Conservation (phyloP, 2,329 filamentous ascomycete genomes). For the Scytalidium lignicola region DNA sequence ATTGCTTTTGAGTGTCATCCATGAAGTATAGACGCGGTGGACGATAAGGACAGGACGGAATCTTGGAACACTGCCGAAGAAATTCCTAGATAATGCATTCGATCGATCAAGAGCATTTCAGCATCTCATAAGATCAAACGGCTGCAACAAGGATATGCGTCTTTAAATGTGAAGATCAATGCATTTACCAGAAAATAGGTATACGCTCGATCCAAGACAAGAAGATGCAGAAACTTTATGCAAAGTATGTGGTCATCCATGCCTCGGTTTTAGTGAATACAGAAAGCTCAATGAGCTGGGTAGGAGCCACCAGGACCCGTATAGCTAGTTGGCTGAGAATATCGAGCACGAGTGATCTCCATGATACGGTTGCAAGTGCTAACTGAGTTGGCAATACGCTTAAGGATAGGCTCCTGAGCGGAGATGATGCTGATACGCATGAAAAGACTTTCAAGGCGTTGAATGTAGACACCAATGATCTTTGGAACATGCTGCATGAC, state of each 20-base stretch:
- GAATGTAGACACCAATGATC: conserved; percentile 50
- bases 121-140: conserved; percentile 18
- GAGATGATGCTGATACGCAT: conserved; percentile 43
- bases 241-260: background rate
- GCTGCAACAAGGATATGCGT: conserved; percentile 9
- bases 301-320: background rate
- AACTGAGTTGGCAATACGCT: conserved; percentile 42
- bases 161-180: conserved; percentile 10
- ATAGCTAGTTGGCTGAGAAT: background rate
- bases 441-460: conserved; percentile 47
- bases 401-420: conserved; percentile 43
- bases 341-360: conserved; percentile 13
- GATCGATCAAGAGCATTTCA: conserved; percentile 23
- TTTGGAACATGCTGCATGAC: conserved; percentile 51
- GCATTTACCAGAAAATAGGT: conserved; percentile 14
- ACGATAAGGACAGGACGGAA: background rate
- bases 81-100: background rate
- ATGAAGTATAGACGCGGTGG: background rate
- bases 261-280: background rate
- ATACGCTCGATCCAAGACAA: conserved; percentile 3
- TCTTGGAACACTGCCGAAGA: background rate
- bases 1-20: background rate
- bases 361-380: conserved; percentile 24
- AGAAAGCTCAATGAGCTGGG: background rate
- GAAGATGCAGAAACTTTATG: background rate